Evolutionary conservation across 2,329 filamentous ascomycete genomes (phyloP), one percentile per base, ranked within the genome.

Genomic region (Septoria petroselini): DNA sequence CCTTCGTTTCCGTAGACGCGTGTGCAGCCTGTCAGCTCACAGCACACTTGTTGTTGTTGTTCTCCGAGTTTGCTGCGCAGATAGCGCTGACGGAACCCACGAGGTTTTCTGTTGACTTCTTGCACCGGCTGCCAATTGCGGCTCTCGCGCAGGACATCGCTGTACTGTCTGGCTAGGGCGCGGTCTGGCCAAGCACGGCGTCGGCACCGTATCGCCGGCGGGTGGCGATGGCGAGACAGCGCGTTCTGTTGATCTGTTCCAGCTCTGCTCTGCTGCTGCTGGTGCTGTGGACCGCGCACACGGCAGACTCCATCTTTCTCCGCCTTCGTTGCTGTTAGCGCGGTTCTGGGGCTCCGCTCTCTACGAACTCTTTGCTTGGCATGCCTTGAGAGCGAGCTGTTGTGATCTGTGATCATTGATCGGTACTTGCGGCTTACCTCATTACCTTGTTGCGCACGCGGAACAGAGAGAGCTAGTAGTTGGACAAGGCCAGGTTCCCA

Each of bases 291-390:
- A 27, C n/a, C n/a, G n/a, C n/a, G n/a, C n/a, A 9, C 9, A 27
- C 40, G 40, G 40, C 40, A 44, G 41, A 25, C 19, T 34, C 41
- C 43, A 38, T 19, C 31, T 42, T 25, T 29, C 33, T 35, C 33
- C 43, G 33, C 33, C 34, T 39, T 29, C 19, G 15, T 35, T 17
- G 17, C 29, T 19, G 41, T 1, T 34, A 21, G 30, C 30, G 42
- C 42, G 42, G 25, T 21, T n/a, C 5, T 46, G 43, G 43, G 43
- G 34, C 33, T 46, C 43, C 43, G 43, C 43, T 46, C 23, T 29
- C 18, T 21, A 18, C 31, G 19, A 29, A 15, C 33, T 17, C 42
- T 12, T 8, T 14, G 14, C 25, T 42, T 42, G 40, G 40, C n/a
- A n/a, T n/a, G n/a, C n/a, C n/a, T n/a, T n/a, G n/a, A n/a, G n/a